phyloP scores from a whole-genome alignment of 495 filamentous ascomycete genomes.

The Daldinia bambusicola region DNA sequence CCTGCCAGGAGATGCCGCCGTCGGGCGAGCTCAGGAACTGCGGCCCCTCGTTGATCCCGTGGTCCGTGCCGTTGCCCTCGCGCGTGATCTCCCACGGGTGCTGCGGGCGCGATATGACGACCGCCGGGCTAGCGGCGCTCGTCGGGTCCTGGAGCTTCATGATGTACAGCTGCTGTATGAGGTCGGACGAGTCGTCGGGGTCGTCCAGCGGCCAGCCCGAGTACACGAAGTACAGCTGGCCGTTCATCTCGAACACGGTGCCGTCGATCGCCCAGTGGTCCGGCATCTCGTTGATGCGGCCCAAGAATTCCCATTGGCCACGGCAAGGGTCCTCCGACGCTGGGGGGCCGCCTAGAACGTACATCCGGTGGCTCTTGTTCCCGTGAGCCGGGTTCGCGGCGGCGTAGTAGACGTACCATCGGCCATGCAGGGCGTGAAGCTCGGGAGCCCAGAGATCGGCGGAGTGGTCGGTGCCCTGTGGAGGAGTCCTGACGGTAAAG shows the following conservation, averaged over 20 bases:
- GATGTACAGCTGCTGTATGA: conserved; percentile 46
- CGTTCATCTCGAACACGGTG: conserved; percentile 45
- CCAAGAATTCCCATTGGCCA: conserved; percentile 48
- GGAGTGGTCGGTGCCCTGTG: conserved; percentile 46
- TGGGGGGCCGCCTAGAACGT: conserved; percentile 46
- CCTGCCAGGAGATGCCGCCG: conserved; percentile 38
- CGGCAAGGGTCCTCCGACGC: conserved; percentile 40
- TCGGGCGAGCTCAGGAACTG: conserved; percentile 48
- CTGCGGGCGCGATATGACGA: conserved; percentile 36
- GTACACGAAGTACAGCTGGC: conserved; percentile 44
- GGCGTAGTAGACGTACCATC: conserved; percentile 51
- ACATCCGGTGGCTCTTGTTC: conserved; percentile 49
- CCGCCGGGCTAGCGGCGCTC: conserved; percentile 34
- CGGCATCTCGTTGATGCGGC: conserved; percentile 44
- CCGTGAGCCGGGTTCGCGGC: conserved; percentile 43
- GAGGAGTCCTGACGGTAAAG: conserved; percentile 40
- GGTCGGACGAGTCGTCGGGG: conserved; percentile 25
- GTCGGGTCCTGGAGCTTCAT: conserved; percentile 42
- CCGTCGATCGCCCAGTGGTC: conserved; percentile 51
- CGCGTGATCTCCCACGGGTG: conserved; percentile 47
- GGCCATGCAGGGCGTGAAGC: conserved; percentile 45
- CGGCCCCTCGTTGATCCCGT: conserved; percentile 50
- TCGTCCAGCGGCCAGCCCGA: conserved; percentile 47
- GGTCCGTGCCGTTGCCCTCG: conserved; percentile 39
- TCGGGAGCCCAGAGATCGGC: conserved; percentile 50